Evolutionary conservation across 2,329 filamentous ascomycete genomes (phyloP).

Genomic region (Beauveria sp.): DNA sequence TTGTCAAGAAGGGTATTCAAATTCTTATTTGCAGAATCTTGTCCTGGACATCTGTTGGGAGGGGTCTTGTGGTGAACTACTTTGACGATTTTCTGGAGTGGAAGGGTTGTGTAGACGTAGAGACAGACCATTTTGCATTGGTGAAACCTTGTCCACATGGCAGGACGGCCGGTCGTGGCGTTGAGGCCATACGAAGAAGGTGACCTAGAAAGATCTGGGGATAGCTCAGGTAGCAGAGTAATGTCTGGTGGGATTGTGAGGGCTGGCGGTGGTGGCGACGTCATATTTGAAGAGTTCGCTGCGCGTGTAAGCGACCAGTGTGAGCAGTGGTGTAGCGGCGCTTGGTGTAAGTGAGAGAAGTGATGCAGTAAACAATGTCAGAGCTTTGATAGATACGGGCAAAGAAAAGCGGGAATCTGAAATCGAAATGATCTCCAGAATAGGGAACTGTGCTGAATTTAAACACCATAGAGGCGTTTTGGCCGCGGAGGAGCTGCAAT

Average conservation of each 20-base stretch:
- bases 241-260: neutral
- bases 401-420: neutral
- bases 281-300: neutral
- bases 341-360: neutral
- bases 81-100: slow-evolving; percentile 41
- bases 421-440: neutral
- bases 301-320: neutral
- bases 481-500: neutral
- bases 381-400: neutral
- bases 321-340: neutral
- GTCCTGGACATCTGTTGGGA: slow-evolving; percentile 33
- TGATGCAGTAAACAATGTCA: neutral
- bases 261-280: neutral
- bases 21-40: slow-evolving; percentile 52
- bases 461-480: neutral
- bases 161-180: slow-evolving; percentile 40
- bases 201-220: slow-evolving; percentile 9
- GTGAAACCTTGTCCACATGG: slow-evolving; percentile 46
- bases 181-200: slow-evolving; percentile 23
- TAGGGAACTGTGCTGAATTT: neutral
- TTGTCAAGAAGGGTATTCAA: slow-evolving; percentile 50
- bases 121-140: slow-evolving; percentile 47
- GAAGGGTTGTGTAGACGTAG: slow-evolving; percentile 49
- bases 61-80: slow-evolving; percentile 34
- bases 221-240: neutral